Evolutionary conservation across 768 basidiomycete genomes (phyloP).

Genomic region (Suillus discolor): DNA sequence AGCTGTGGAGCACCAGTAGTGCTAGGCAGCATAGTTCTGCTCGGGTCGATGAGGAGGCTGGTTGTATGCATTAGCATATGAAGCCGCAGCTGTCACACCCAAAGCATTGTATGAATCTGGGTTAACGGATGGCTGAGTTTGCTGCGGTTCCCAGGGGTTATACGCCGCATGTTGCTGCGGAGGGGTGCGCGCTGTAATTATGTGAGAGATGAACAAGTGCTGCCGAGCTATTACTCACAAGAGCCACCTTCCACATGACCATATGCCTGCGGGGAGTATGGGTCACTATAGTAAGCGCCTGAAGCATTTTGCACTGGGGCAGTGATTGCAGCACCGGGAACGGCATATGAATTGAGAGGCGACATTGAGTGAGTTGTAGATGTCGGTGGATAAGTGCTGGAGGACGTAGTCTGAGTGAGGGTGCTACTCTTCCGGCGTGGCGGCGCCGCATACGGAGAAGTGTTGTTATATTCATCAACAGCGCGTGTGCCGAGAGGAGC

Average conservation of each 20-base stretch:
- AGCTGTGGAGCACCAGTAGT: constrained; percentile 39
- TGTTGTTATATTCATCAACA: constrained; percentile 73
- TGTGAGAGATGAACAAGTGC: constrained; percentile 12
- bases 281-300: constrained; percentile 28
- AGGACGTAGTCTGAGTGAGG: constrained; percentile 42
- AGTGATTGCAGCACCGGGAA: constrained; percentile 30
- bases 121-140: constrained; percentile 33
- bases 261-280: constrained; percentile 40
- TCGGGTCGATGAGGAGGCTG: constrained; percentile 36
- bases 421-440: constrained; percentile 43
- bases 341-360: constrained; percentile 21
- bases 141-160: constrained; percentile 22
- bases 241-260: constrained; percentile 56
- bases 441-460: constrained; percentile 46
- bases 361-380: constrained; percentile 12
- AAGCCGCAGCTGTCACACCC: constrained; percentile 16
- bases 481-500: constrained; percentile 67
- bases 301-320: constrained; percentile 23
- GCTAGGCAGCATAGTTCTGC: constrained; percentile 54
- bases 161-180: constrained; percentile 50
- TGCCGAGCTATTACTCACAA: constrained; percentile 43
- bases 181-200: constrained; percentile 51
- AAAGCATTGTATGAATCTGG: constrained; percentile 43
- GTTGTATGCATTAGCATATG: constrained; percentile 19
- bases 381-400: constrained; percentile 41